Percentiles rank a stretch among this genome's conserved stretches.
Conservation (phyloP, 805 yeast genomes). For the Martiniozyma abietophila region DNA sequence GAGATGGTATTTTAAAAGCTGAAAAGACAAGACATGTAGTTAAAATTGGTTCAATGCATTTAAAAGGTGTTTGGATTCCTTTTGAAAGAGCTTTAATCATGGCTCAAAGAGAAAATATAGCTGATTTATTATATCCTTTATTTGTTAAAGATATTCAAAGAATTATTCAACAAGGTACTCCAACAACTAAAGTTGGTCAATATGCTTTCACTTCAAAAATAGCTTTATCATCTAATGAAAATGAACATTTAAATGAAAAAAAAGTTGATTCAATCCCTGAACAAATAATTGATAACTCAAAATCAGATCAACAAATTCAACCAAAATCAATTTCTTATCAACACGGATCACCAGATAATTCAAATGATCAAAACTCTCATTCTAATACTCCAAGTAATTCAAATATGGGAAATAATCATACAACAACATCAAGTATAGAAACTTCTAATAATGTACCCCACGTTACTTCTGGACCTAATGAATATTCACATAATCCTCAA, state of each 20-base stretch:
- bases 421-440: no score
- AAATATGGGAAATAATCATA: no score
- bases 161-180: conserved; percentile 31
- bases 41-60: conserved; percentile 67
- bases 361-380: no score
- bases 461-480: no score
- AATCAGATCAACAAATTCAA: neutral
- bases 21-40: conserved; percentile 64
- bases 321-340: neutral
- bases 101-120: conserved; percentile 61
- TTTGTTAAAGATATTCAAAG: conserved; percentile 58
- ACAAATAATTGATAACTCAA: neutral
- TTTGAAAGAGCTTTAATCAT: conserved; percentile 61
- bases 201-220: conserved; percentile 5
- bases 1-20: conserved; percentile 60
- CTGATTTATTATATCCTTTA: conserved; percentile 46
- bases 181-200: conserved; percentile 21
- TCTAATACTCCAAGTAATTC: no score
- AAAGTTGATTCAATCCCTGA: neutral
- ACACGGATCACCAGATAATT: no score
- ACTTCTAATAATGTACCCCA: no score
- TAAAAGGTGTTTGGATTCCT: conserved; percentile 72
- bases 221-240: neutral
- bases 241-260: neutral
- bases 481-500: no score